phyloP scores from a whole-genome alignment of 2,329 filamentous ascomycete species.

The Fusarium sp. region DNA sequence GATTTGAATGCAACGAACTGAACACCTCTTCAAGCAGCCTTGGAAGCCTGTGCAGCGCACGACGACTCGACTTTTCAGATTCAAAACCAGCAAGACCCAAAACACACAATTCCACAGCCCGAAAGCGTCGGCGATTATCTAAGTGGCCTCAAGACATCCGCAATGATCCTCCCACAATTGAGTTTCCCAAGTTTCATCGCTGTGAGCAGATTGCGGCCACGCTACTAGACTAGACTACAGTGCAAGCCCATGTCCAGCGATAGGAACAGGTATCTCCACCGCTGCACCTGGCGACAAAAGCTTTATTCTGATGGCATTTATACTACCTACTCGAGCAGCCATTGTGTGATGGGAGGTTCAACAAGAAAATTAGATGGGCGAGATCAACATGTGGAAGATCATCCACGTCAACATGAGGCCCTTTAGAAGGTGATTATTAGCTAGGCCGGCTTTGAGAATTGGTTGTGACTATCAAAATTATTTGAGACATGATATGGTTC shows the following conservation, averaged over 20 bases:
- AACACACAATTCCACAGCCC: not conserved
- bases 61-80: not conserved
- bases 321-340: no score
- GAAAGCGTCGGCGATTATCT: not conserved
- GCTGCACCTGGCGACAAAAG: no score
- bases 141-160: not conserved
- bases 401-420: no score
- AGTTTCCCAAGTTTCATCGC: not conserved
- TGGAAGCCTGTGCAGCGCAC: constrained; percentile 5
- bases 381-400: no score
- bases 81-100: not conserved
- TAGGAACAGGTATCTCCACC: no score
- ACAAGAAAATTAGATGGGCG: no score
- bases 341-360: no score
- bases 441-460: no score
- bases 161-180: not conserved
- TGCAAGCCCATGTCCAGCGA: not conserved
- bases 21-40: not conserved
- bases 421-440: no score
- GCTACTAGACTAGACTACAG: not conserved
- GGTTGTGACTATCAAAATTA: no score
- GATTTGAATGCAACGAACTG: not conserved
- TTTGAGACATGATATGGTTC: no score
- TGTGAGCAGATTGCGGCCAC: not conserved
- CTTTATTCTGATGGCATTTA: no score